Evolutionary conservation across 768 basidiomycete species (phyloP), one percentile per base, ranked within the genome.

Genomic region (Leccinum subgranulosum): DNA sequence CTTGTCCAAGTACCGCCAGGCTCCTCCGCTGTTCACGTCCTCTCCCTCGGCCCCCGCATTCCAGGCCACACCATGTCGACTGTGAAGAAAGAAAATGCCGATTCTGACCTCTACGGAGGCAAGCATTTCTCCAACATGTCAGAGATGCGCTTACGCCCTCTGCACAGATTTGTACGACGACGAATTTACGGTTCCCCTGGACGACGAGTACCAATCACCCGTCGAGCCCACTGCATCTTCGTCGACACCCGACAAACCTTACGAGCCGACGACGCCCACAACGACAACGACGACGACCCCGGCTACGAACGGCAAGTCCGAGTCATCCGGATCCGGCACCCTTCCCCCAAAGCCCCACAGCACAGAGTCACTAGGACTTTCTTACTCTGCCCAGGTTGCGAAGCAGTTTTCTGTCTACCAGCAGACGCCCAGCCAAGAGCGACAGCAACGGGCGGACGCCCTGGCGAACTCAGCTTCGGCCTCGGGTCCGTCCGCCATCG

Each of bases 361-460:
- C 50, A 21, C 62, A 51, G 69, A 65, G 11, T 49, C 73, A 45
- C 43, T 64, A 50, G 70, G 76, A 12, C 53, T 84, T 59, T 86
- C 80, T 8, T 86, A 83, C 68, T 86, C 81, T 36, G 85, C 81
- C 4, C 86, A 84, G 71, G 81, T 84, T 50, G 85, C 83, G 15
- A 83, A 82, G 61, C 86, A 85, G 66, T 87, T 85, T 57, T 84
- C 84, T 8, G 74, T 75, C 11, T 86, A 83, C 64, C 83, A 83
- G 53, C 85, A 86, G 65, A 85, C 81, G 8, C 84, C 84, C 0
- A 84, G 84, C 58, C 84, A 86, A 63, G 84, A 84, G 62, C 81
- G 83, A 21, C 81, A 82, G 55, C 81, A 79, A 57, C 77, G 79
- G 28, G 53, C 61, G 19, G 61, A 67, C 62, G 70, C 63, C 51